These are phyloP conservation scores for Leccinellum albellum DNA, from an alignment of 768 basidiomycete genomes.

Conservation along the genomic window DNA sequence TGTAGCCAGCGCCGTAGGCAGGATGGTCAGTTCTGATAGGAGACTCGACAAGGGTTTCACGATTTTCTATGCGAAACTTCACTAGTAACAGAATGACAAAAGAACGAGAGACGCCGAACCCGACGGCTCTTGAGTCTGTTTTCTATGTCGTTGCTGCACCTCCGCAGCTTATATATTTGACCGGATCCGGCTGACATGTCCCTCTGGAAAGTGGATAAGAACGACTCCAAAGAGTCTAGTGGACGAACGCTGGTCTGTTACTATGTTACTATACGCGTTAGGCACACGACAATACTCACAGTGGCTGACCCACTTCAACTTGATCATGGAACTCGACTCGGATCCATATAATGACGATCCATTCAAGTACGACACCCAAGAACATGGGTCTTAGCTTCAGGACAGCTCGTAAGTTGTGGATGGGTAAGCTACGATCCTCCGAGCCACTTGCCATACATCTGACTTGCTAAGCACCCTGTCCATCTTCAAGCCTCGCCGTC, in stretches of 20 bases:
- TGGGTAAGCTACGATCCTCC: constrained; percentile 26
- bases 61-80: constrained; percentile 57
- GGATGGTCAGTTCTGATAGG: constrained; percentile 74
- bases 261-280: constrained; percentile 3
- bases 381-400: constrained; percentile 44
- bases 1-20: constrained; percentile 72
- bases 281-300: not conserved
- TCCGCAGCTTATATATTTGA: constrained; percentile 92
- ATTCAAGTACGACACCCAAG: not conserved
- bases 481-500: constrained; percentile 34
- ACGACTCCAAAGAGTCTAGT: constrained; percentile 83
- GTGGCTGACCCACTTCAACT: constrained; percentile 57
- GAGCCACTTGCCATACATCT: too few relatives aligned
- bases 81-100: not conserved
- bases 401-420: constrained; percentile 40
- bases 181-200: constrained; percentile 94
- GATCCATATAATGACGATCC: too few relatives aligned
- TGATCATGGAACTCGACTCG: constrained; percentile 87
- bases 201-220: constrained; percentile 92
- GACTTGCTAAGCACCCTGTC: constrained; percentile 30
- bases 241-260: constrained; percentile 86
- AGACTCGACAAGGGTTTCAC: constrained; percentile 83
- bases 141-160: constrained; percentile 88
- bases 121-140: constrained; percentile 76
- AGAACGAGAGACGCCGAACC: constrained; percentile 43